Conservation (phyloP, 1,284 basidiomycete genomes). For the Irpex lacteus region DNA sequence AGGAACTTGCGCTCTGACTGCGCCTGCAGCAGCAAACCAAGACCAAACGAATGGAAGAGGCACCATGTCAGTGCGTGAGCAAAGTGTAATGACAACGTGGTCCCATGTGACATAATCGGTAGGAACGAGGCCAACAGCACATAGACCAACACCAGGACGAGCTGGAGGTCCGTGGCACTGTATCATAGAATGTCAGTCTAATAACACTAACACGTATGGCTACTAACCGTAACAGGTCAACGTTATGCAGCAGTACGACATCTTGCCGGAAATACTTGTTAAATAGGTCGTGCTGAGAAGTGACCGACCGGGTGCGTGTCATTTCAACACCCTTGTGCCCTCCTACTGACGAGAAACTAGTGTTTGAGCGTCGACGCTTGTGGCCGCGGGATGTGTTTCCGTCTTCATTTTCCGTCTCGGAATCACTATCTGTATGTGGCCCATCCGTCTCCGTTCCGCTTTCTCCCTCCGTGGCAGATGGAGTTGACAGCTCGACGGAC, state of each 20-base stretch:
- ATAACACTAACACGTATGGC: conserved; percentile 7
- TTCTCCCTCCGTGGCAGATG: conserved; percentile 70
- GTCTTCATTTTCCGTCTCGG: conserved; percentile 38
- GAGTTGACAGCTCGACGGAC: conserved; percentile 43
- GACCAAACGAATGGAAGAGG: conserved; percentile 84
- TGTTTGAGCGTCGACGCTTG: not conserved
- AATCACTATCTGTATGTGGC: conserved; percentile 67
- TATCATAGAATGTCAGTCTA: conserved; percentile 3
- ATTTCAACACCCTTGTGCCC: not conserved
- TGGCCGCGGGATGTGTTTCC: conserved; percentile 2
- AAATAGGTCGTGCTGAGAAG: conserved; percentile 84
- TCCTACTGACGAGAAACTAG: conserved; percentile 9
- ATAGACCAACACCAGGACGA: conserved; percentile 59
- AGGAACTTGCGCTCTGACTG: conserved; percentile 89
- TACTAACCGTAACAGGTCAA: conserved; percentile 81
- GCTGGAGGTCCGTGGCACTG: conserved; percentile 68
- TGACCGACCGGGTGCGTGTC: conserved; percentile 19
- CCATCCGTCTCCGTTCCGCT: conserved; percentile 63
- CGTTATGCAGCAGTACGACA: conserved; percentile 75
- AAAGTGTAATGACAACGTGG: conserved; percentile 66
- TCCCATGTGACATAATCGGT: conserved; percentile 40
- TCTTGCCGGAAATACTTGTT: conserved; percentile 92
- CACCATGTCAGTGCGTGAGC: conserved; percentile 86
- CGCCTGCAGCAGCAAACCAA: conserved; percentile 80
- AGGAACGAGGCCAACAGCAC: conserved; percentile 44